Evolutionary conservation across 768 basidiomycete species (phyloP).

Genomic region (Boletus rubropictus): DNA sequence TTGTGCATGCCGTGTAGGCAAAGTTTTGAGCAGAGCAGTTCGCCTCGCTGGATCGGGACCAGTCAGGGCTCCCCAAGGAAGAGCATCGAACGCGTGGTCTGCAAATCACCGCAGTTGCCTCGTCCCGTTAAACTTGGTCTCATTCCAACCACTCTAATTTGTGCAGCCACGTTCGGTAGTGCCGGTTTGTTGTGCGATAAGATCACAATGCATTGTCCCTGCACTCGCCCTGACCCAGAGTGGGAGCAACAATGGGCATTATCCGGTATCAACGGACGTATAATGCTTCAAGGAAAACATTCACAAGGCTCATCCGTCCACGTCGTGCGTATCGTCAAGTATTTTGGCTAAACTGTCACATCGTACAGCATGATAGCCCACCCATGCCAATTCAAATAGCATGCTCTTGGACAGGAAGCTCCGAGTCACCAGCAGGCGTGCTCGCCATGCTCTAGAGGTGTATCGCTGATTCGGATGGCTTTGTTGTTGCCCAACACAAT

Average conservation of each 20-base stretch:
- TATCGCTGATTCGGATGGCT: not conserved
- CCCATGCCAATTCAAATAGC: constrained; percentile 16
- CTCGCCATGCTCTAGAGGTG: constrained; percentile 1
- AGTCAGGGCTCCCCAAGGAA: no score
- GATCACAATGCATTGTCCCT: not conserved
- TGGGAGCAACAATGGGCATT: not conserved
- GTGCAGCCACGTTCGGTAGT: not conserved
- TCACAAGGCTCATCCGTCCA: not conserved
- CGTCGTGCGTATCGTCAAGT: not conserved
- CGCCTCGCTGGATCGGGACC: not conserved
- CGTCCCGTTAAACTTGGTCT: not conserved
- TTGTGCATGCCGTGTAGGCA: no score
- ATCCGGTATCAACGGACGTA: not conserved
- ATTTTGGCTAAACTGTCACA: not conserved
- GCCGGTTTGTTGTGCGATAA: no score
- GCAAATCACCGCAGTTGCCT: not conserved
- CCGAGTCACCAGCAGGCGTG: not conserved
- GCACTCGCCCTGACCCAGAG: not conserved
- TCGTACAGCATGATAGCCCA: constrained; percentile 6
- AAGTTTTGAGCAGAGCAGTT: no score
- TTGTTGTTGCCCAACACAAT: not conserved
- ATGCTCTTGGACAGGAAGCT: not conserved
- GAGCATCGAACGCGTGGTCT: not conserved
- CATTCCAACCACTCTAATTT: not conserved
- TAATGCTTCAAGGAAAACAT: not conserved